Percentiles rank a stretch among this genome's conserved stretches.
phyloP scores from a whole-genome alignment of 306 rosid species.

The Dryas alaskensis region DNA sequence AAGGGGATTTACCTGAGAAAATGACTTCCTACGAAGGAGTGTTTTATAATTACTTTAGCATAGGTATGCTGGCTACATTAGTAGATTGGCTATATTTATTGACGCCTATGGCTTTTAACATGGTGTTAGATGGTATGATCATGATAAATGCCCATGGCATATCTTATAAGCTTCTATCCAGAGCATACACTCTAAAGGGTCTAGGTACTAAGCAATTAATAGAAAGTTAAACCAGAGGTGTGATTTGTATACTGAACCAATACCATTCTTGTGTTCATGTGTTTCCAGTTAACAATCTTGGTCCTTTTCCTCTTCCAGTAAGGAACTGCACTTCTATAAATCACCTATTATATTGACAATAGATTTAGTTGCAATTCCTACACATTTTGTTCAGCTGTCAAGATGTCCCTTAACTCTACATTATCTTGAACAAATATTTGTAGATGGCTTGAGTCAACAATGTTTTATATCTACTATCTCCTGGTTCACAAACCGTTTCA shows the following conservation, averaged over 20 bases:
- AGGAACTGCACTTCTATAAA: not conserved
- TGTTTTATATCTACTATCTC: not conserved
- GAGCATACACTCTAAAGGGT: not conserved
- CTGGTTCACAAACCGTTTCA: not conserved
- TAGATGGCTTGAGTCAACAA: not conserved
- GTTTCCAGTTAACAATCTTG: not conserved
- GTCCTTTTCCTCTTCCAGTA: not conserved
- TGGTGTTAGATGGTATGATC: conserved; percentile 9
- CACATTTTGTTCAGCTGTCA: not conserved
- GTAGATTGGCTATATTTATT: conserved; percentile 5
- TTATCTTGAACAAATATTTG: not conserved
- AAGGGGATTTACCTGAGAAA: conserved; percentile 71
- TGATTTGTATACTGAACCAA: not conserved
- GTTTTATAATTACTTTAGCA: conserved; percentile 91
- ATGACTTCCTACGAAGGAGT: conserved; percentile 69
- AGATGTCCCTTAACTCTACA: not conserved
- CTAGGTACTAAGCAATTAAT: not conserved
- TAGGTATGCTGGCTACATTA: conserved; percentile 54
- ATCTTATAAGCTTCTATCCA: not conserved
- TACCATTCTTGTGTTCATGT: not conserved
- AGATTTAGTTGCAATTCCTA: not conserved
- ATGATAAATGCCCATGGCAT: not conserved
- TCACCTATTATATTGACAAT: not conserved
- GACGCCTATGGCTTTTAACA: conserved; percentile 8
- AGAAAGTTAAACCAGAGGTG: not conserved